Percentiles rank a stretch among this genome's conserved stretches.
Conservation (phyloP, 306 rosid genomes). For the Trifolium repens region DNA sequence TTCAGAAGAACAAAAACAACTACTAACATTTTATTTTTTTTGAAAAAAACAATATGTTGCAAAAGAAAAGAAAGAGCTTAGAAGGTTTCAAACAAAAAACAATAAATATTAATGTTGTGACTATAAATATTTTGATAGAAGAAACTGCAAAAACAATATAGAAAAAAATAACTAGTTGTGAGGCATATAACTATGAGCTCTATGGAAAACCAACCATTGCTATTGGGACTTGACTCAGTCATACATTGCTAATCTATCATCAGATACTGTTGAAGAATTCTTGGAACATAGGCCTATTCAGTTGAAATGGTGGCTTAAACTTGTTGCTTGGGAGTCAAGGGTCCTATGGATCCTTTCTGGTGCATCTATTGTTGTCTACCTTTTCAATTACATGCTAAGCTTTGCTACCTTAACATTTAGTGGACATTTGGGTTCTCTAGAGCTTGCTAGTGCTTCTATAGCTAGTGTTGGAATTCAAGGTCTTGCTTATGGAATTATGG, state of each 20-base stretch:
- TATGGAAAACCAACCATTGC: conserved; percentile 37
- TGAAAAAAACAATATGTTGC: no score
- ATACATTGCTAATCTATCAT: conserved; percentile 47
- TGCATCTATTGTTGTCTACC: conserved; percentile 44
- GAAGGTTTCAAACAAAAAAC: no score
- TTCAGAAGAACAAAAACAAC: no score
- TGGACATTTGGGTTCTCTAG: conserved; percentile 71
- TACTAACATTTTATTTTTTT: no score
- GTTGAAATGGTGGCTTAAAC: conserved; percentile 59
- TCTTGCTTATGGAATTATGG: conserved; percentile 83
- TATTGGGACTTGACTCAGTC: conserved; percentile 38
- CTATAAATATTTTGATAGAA: background rate
- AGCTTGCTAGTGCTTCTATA: conserved; percentile 79
- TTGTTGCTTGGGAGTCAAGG: conserved; percentile 74
- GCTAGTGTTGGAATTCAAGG: conserved; percentile 82
- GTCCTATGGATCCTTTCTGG: conserved; percentile 67
- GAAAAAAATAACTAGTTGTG: background rate
- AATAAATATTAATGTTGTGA: background rate
- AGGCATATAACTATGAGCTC: conserved; percentile 31
- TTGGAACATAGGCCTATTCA: conserved; percentile 42
- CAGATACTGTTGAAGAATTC: conserved; percentile 51
- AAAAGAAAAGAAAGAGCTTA: no score
- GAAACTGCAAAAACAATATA: background rate
- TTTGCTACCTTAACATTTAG: conserved; percentile 58
- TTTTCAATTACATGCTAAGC: conserved; percentile 48